Percentiles rank a stretch among this genome's conserved stretches.
Conservation (phyloP, 176 grass and related monocot species). For the Aegilops speltoides region DNA sequence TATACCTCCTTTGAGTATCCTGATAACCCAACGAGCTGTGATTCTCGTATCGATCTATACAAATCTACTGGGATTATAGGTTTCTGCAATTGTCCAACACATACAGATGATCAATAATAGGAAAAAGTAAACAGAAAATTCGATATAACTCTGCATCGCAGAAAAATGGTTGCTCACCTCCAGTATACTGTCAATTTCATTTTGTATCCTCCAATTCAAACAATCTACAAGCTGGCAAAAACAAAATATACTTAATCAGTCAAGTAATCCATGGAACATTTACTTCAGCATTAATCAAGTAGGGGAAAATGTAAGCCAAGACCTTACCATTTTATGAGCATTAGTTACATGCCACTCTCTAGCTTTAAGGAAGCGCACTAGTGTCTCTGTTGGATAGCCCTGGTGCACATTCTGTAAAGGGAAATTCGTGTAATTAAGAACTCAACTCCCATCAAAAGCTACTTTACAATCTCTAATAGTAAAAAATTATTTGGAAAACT, state of each 20-base stretch:
- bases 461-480: not conserved
- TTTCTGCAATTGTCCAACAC: slow-evolving; percentile 57
- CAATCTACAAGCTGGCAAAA: slow-evolving; percentile 72
- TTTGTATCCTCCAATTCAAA: slow-evolving; percentile 93
- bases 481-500: not conserved
- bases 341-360: slow-evolving; percentile 68
- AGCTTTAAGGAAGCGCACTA: slow-evolving; percentile 79
- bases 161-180: slow-evolving; percentile 48
- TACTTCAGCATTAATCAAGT: slow-evolving; percentile 19
- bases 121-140: slow-evolving; percentile 4
- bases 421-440: not conserved
- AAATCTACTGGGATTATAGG: slow-evolving; percentile 63
- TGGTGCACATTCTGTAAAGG: slow-evolving; percentile 70
- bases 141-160: not conserved
- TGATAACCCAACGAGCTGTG: slow-evolving; percentile 70
- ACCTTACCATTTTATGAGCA: slow-evolving; percentile 68
- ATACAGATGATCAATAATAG: slow-evolving; percentile 15
- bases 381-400: slow-evolving; percentile 55
- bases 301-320: not conserved
- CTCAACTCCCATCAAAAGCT: slow-evolving; percentile 5
- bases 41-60: slow-evolving; percentile 73
- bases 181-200: slow-evolving; percentile 77
- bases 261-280: slow-evolving; percentile 16
- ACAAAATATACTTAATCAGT: slow-evolving; percentile 26
- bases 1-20: slow-evolving; percentile 73